A percentile compares a stretch with the other conserved stretches of the same genome.
phyloP scores from a whole-genome alignment of 257 asterid genomes.

The Avicennia marina region DNA sequence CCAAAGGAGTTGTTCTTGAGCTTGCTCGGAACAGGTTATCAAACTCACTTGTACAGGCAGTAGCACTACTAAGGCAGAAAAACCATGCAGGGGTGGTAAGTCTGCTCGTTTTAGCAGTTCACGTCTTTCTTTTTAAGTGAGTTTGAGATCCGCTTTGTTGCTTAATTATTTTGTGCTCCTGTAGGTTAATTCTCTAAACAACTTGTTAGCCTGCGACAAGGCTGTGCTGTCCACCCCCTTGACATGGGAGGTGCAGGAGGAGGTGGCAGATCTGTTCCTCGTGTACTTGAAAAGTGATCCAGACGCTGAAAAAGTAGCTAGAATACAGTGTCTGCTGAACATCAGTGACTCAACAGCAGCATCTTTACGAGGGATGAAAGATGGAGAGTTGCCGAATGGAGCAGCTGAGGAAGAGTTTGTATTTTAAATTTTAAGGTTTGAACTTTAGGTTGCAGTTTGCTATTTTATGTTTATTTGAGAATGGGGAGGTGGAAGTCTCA shows the following conservation, averaged over 20 bases:
- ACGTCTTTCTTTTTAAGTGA: not conserved
- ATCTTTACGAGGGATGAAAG: slow-evolving; percentile 47
- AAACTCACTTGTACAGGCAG: slow-evolving; percentile 87
- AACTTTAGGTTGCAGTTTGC: too few species aligned
- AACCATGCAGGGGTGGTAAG: slow-evolving; percentile 79
- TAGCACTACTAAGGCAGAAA: slow-evolving; percentile 77
- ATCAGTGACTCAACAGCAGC: slow-evolving; percentile 77
- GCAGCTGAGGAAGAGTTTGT: slow-evolving; percentile 73
- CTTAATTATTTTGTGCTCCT: too few species aligned
- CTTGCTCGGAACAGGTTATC: slow-evolving; percentile 68
- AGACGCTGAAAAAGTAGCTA: slow-evolving; percentile 51
- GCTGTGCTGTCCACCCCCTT: slow-evolving; percentile 77
- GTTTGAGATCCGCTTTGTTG: too few species aligned
- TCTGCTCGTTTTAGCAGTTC: too few species aligned
- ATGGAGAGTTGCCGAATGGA: slow-evolving; percentile 28
- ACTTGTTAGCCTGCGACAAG: slow-evolving; percentile 89
- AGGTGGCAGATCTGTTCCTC: slow-evolving; percentile 67
- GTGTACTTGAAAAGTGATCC: slow-evolving; percentile 55
- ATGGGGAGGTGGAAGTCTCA: too few species aligned
- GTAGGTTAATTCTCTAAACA: slow-evolving; percentile 82
- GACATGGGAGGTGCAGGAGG: slow-evolving; percentile 86
- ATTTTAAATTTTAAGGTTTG: slow-evolving; percentile 42
- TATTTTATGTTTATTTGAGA: too few species aligned
- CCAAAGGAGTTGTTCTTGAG: slow-evolving; percentile 59
- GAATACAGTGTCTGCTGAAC: slow-evolving; percentile 74